phyloP scores from a whole-genome alignment of 352 stramenopile genomes.

The Phytopythium oedochilum region DNA sequence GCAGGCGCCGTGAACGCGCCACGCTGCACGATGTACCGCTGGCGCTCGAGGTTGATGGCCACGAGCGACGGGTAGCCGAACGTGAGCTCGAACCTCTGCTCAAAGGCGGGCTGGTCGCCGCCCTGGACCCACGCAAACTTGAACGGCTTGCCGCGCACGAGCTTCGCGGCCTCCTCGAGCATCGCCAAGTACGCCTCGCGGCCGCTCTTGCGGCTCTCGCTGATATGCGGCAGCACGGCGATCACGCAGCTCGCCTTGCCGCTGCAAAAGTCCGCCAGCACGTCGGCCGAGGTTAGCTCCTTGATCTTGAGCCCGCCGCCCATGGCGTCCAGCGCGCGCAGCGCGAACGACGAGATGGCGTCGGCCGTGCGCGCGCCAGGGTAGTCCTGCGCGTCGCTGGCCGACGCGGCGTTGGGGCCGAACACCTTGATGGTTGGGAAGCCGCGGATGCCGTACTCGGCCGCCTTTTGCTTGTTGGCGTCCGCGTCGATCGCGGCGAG shows the following conservation, averaged over 20 bases:
- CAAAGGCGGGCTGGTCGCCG: slow-evolving; percentile 78
- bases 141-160: slow-evolving; percentile 87
- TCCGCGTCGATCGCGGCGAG: slow-evolving; percentile 92
- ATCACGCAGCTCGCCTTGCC: slow-evolving; percentile 90
- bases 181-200: slow-evolving; percentile 84
- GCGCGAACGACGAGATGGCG: slow-evolving; percentile 76
- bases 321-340: slow-evolving; percentile 65
- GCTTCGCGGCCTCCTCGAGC: slow-evolving; percentile 77
- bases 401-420: slow-evolving; percentile 50
- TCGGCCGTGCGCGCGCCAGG: slow-evolving; percentile 80
- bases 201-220: slow-evolving; percentile 78
- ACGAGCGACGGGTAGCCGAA: slow-evolving; percentile 91
- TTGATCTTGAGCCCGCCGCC: slow-evolving; percentile 76
- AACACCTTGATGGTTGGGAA: slow-evolving; percentile 97
- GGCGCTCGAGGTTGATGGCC: slow-evolving; percentile 84
- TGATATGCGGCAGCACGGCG: slow-evolving; percentile 86
- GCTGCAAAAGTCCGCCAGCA: slow-evolving; percentile 79
- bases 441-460: slow-evolving; percentile 87
- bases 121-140: slow-evolving; percentile 91
- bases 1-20: slow-evolving; percentile 60
- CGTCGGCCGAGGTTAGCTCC: slow-evolving; percentile 60
- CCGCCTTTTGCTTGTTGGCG: slow-evolving; percentile 86
- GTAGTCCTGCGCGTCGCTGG: slow-evolving; percentile 77
- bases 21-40: slow-evolving; percentile 80
- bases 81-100: slow-evolving; percentile 84